Conservation (phyloP, 176 grass and related monocot genomes). For the Neostapfia colusana region DNA sequence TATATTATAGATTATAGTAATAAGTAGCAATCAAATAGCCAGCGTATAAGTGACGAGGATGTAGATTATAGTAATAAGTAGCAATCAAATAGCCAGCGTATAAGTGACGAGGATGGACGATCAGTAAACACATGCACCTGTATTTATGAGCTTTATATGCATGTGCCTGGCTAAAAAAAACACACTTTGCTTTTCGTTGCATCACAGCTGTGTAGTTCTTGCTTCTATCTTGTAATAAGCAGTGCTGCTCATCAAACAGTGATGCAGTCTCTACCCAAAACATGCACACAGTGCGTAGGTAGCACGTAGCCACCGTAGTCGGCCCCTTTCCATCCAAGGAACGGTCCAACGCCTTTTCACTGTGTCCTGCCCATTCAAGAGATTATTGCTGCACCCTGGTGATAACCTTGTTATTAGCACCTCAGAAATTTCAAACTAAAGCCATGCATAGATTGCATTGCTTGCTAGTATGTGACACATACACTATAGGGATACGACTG, state of each 20-base stretch:
- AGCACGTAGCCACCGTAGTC: not conserved
- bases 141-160: not conserved
- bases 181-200: not conserved
- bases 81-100: not conserved
- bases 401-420: too few relatives aligned
- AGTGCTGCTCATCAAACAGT: not conserved
- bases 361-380: conserved; percentile 1
- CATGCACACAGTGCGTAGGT: not conserved
- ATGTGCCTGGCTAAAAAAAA: not conserved
- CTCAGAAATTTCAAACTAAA: too few relatives aligned
- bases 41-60: too few relatives aligned
- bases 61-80: not conserved
- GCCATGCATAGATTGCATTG: too few relatives aligned
- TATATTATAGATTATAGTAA: too few relatives aligned
- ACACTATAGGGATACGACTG: too few relatives aligned
- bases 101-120: not conserved
- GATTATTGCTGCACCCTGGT: conserved; percentile 6
- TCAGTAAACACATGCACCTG: not conserved
- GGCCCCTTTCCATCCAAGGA: not conserved
- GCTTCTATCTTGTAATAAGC: not conserved
- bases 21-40: too few relatives aligned
- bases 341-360: not conserved
- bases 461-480: not conserved
- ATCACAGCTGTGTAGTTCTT: not conserved
- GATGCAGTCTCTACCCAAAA: not conserved